Base-by-base conservation (phyloP, 2,329 filamentous ascomycete genomes). In the Shiraia sp. region DNA sequence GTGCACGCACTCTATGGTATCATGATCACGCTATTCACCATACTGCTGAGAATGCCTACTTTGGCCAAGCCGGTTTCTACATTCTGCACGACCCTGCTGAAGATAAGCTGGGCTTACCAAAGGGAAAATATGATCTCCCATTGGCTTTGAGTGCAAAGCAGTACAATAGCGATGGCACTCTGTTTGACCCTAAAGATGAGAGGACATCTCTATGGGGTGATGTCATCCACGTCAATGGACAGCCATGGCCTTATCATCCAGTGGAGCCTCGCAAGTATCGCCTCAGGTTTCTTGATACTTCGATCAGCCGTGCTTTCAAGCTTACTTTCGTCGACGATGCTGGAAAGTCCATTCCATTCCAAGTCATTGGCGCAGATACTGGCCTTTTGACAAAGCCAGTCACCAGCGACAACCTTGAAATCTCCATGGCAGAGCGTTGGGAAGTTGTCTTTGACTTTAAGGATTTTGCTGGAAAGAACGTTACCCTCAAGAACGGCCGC, bases 261-360 rank as follows among this genome's bases (percentile, higher is more conserved):
- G 79, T 82, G 3, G 76, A 83, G 61, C 79, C 78, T 6, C 74
- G 80, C 56, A 83, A 82, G 59, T 83, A 83, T 55, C 77, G 79
- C 25, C 75, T 84, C 51, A 68, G 80, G 10, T 66, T 82, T 50
- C 71, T 81, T 22, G 74, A 82, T 58, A 72, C 61, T 9, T 53
- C 60, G 6, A 56, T 66, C 36, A 61, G 56, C 40, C 60, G 63
- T 31, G 70, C 73, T 13, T 82, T 78, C 50, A 70, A 74, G 22
- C 69, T 82, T 10, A 79, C 75, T 55, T 75, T 80, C 39, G 59
- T 58, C 23, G 67, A 71, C 15, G 58, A 61, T 16, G 59, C 59
- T 4, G 61, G 59, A 31, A 69, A 66, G 27, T 60, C 59, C 16
- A 53, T 81, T 15, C 69, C 73, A 1, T 81, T 83, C 63, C 67